A percentile compares a stretch with the other conserved stretches of the same genome.
These are phyloP conservation scores for Cymbopogon flexuosus DNA, from an alignment of 202 grass and related monocot genomes.

Conservation along the genomic window DNA sequence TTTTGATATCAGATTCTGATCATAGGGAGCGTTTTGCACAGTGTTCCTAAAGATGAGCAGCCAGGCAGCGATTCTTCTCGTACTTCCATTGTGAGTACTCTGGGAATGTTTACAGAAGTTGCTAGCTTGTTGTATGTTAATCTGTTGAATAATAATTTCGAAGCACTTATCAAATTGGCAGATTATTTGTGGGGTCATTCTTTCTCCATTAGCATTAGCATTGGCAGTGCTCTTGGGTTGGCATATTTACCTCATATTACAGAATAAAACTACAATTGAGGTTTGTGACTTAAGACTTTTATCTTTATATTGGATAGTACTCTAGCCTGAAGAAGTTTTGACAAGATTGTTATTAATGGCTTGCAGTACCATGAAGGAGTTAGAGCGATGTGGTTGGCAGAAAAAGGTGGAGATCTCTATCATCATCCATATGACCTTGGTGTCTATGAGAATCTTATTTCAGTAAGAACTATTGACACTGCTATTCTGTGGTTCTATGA, in stretches of 20 bases:
- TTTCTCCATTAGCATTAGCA: slow-evolving; percentile 73
- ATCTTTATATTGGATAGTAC: neutral
- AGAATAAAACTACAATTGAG: slow-evolving; percentile 99
- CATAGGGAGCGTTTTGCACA: slow-evolving; percentile 51
- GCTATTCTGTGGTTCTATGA: neutral
- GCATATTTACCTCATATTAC: slow-evolving; percentile 89
- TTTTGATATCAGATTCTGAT: slow-evolving; percentile 64
- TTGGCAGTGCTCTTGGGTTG: slow-evolving; percentile 70
- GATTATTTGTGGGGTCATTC: slow-evolving; percentile 70
- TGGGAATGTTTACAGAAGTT: slow-evolving; percentile 12
- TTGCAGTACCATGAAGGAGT: slow-evolving; percentile 97
- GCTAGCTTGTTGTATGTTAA: slow-evolving; percentile 26
- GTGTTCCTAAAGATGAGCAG: slow-evolving; percentile 54
- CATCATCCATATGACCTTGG: slow-evolving; percentile 87
- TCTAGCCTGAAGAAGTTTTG: slow-evolving; percentile 25
- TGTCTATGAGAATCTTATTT: slow-evolving; percentile 80
- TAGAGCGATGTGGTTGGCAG: slow-evolving; percentile 87
- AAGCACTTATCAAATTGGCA: slow-evolving; percentile 44
- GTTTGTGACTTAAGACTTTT: slow-evolving; percentile 34
- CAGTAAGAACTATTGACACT: slow-evolving; percentile 47
- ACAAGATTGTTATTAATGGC: slow-evolving; percentile 24
- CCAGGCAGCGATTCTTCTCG: slow-evolving; percentile 62
- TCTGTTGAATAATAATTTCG: slow-evolving; percentile 5
- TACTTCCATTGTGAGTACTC: slow-evolving; percentile 68
- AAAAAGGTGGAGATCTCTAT: slow-evolving; percentile 81